Percentiles rank a stretch among this genome's conserved stretches.
Evolutionary conservation across 768 basidiomycete species (phyloP).

Genomic region (Daedalea quercina): DNA sequence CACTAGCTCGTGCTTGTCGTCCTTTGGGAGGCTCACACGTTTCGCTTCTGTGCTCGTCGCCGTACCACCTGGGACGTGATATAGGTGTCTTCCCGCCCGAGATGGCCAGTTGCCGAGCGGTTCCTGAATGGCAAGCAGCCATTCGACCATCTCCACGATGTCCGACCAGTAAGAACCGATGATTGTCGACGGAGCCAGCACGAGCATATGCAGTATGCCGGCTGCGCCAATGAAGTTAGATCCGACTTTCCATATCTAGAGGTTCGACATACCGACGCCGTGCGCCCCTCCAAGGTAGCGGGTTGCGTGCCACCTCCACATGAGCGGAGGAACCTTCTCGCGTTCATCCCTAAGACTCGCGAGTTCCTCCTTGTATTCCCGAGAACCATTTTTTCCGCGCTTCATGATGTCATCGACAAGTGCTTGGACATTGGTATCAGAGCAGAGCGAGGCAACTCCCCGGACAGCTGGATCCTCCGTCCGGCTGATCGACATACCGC

Average conservation of each 20-base stretch:
- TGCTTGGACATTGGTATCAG: slow-evolving; percentile 27
- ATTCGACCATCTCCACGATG: slow-evolving; percentile 39
- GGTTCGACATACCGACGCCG: slow-evolving; percentile 42
- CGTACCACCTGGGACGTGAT: slow-evolving; percentile 5
- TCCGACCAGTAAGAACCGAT: slow-evolving; percentile 32
- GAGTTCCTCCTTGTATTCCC: slow-evolving; percentile 25
- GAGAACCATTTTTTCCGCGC: slow-evolving; percentile 36
- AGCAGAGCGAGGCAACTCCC: slow-evolving; percentile 20
- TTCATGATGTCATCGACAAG: slow-evolving; percentile 41
- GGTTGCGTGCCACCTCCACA: slow-evolving; percentile 58
- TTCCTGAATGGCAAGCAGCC: slow-evolving; percentile 42
- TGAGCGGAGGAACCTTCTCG: slow-evolving; percentile 33
- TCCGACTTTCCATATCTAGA: neutral
- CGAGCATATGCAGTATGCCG: slow-evolving; percentile 46
- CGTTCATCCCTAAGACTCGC: slow-evolving; percentile 7
- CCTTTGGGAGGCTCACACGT: slow-evolving; percentile 3
- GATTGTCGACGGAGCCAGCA: slow-evolving; percentile 33
- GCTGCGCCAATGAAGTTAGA: slow-evolving; percentile 25
- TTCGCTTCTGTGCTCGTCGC: slow-evolving; percentile 4
- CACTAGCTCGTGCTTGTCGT: slow-evolving; percentile 32
- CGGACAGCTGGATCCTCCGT: slow-evolving; percentile 9
- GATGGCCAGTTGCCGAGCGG: slow-evolving; percentile 47
- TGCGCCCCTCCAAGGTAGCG: slow-evolving; percentile 53
- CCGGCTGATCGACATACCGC: neutral
- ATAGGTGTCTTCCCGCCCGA: slow-evolving; percentile 22